Base-by-base conservation (phyloP, 176 grass and related monocot species). In the Bolboschoenus planiculmis region DNA sequence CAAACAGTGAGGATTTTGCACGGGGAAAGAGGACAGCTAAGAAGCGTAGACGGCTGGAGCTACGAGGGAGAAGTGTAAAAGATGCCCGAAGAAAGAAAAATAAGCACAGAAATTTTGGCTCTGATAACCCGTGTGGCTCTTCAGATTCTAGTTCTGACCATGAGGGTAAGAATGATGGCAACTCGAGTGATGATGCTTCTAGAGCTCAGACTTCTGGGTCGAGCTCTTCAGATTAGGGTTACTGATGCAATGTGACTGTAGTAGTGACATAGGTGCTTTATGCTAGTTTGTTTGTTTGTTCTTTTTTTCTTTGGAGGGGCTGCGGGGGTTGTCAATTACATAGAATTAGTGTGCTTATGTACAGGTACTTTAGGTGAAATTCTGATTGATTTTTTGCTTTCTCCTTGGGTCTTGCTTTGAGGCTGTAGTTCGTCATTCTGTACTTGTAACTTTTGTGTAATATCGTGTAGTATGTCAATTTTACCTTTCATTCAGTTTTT, bases 31-130 rank as follows among this genome's bases (percentile, higher is more conserved):
- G 90, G 2, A 95, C 86, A 46, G 70, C 87, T 37, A 47, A 82
- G 47, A 98, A 98, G 70, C 90, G 90, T 33, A 91, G 90, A 23
- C 80, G 85, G 50, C 82, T 93, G 85, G 92, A 93, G 71, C 73
- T 92, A 59, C 78, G 83, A 78, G 89, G 88, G 8, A 86, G 82
- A 35, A 86, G 86, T 36, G 70, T 89, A 46, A 89, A 86, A 60
- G 91, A 95, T 42, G 50, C 33, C 37, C 88, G 88, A 82, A 98
- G 87, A 83, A 93, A 86, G 88, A 63, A 78, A 7, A 93, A 35
- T 39, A 54, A 84, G 30, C 62, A 18, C 75, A 70, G 80, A n/a
- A 79, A 86, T 68, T 93, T 85, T 0, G 89, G 89, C 51, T 65
- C 58, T 82, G 89, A 95, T 60, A 85, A 87, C 86, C 58, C 65